phyloP scores from a whole-genome alignment of 129 eudicot genomes.

The Lactuca saligna region DNA sequence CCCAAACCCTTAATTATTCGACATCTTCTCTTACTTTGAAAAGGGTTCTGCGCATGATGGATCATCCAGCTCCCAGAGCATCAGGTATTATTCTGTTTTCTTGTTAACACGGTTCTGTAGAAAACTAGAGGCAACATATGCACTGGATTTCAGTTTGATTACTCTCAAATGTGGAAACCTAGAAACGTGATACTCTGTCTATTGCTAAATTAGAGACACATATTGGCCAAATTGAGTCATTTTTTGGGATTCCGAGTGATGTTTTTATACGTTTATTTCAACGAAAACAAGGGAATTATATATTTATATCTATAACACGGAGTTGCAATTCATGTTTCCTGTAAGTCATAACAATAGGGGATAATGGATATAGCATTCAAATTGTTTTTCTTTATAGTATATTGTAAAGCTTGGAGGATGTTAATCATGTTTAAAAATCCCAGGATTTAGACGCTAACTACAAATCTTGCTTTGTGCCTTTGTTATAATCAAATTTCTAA shows the following conservation, averaged over 20 bases:
- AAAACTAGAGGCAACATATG: neutral
- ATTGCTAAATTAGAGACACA: neutral
- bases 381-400: too few species aligned
- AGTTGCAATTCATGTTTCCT: too few species aligned
- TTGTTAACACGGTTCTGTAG: neutral
- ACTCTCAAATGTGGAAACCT: neutral
- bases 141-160: neutral
- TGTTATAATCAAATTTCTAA: conserved; percentile 10
- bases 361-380: too few species aligned
- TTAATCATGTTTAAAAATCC: too few species aligned
- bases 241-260: neutral
- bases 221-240: neutral
- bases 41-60: conserved; percentile 14
- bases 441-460: too few species aligned
- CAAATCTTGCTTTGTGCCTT: neutral
- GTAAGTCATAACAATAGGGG: too few species aligned
- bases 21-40: neutral
- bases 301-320: too few species aligned
- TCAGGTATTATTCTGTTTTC: conserved; percentile 18
- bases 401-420: too few species aligned
- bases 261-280: neutral
- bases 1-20: conserved; percentile 15
- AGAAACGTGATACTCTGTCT: neutral
- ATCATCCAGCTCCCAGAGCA: conserved; percentile 14
- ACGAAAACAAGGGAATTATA: neutral